Base-by-base conservation (phyloP, 2,329 filamentous ascomycete species). In the Tricladium varicosporioides region DNA sequence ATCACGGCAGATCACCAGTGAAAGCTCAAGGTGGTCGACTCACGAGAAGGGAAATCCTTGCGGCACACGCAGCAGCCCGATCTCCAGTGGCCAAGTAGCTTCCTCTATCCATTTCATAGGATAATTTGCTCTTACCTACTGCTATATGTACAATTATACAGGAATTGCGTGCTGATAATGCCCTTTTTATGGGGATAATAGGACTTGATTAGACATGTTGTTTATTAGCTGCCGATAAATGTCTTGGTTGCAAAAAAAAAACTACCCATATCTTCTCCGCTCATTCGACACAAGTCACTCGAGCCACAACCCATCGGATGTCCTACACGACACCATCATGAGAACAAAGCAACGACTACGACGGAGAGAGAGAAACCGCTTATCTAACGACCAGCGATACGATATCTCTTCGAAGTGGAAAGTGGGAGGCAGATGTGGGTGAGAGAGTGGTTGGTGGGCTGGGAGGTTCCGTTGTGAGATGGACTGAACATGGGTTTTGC, bases 121-220 rank as follows among this genome's bases (percentile, higher is more conserved):
- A 42, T 16, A 45, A 51, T 56, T 56, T 36, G 47, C 27, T 45
- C 52, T 42, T 44, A 54, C 40, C 54, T 51, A 56, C 36, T 40
- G 9, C 22, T 27, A 42, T 60, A 5, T 55, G 27, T 56, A 51
- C 33, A 16, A 54, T 51, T 54, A 40, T 27, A 46, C 14, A 54
- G 53, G 53, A 52, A 50, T 49, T 42, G 52, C 58, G 51, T 65
- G 62, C 66, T 68, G 54, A 68, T 65, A 16, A 61, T 55, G n/a
- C 51, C 58, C 63, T 60, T 56, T 57, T 32, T 51, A 40, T 44
- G 60, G 61, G 63, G 56, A 53, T 31, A 59, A 57, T 63, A 68
- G 66, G 66, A 67, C 66, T 58, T 68, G 66, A 68, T 67, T 52
- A 62, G 52, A 58, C 48, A 40, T 60, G 18, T 57, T 60, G 56